Percentiles rank a stretch among this genome's conserved stretches.
Evolutionary conservation across 306 rosid genomes (phyloP).

Genomic region (Dryas octopetala): DNA sequence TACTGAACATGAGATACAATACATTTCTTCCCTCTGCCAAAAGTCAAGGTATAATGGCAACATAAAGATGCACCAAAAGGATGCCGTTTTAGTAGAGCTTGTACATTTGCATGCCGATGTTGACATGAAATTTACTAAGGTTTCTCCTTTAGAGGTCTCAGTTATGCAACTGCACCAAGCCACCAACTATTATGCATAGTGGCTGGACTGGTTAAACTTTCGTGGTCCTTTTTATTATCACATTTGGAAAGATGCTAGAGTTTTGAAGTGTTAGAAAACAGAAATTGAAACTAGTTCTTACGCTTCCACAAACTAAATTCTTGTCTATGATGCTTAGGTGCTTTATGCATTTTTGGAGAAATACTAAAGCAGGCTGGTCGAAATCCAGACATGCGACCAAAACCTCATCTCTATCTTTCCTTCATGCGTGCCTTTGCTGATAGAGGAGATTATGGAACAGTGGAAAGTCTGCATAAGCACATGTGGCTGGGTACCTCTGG

Average conservation of each 20-base stretch:
- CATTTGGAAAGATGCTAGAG: neutral
- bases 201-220: neutral
- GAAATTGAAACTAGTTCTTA: neutral
- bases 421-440: constrained; percentile 70
- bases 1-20: neutral
- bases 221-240: neutral
- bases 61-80: neutral
- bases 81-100: neutral
- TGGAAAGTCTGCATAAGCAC: constrained; percentile 54
- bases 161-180: neutral
- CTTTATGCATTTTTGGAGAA: constrained; percentile 78
- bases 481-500: constrained; percentile 76
- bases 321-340: constrained; percentile 46
- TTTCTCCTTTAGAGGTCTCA: constrained; percentile 4
- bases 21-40: neutral
- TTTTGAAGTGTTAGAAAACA: neutral
- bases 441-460: constrained; percentile 65
- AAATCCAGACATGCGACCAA: constrained; percentile 61
- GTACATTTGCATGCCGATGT: neutral
- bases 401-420: constrained; percentile 90
- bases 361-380: constrained; percentile 63
- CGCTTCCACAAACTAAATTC: neutral
- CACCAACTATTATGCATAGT: neutral
- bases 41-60: neutral
- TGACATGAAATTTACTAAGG: neutral